Evolutionary conservation across 768 basidiomycete species (phyloP), one percentile per base, ranked within the genome.

Genomic region (Tricholoma furcatifolium): DNA sequence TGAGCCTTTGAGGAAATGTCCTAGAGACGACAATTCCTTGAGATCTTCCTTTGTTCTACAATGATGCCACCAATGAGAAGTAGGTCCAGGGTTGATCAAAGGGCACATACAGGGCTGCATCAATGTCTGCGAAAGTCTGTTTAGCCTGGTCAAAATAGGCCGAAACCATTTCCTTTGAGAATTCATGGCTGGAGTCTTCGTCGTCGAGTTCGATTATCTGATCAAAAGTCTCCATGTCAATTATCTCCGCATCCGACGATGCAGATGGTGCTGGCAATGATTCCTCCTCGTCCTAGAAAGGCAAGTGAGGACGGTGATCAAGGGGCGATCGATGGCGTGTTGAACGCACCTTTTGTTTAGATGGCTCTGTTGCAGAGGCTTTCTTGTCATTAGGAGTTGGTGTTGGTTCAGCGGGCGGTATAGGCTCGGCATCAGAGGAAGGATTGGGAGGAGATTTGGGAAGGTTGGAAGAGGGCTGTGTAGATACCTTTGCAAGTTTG

Each of bases 1-100:
- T 2, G 95, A 98, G 43, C 96, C 96, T 70, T 98, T 99, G 65
- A 98, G 84, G 72, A 91, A 99, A 71, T 99, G 96, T 0, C 95
- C 97, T 9, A 88, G 77, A 15, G 74, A 70, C 2, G 90, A 87
- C 15, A 99, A 81, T 50, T 79, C 66, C 9, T 62, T 59, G 9
- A 96, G 80, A 59, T 94, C 79, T 56, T 84, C 79, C 20, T 62
- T 67, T 35, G 62, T 61, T 56, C 90, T 92, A 67, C 44, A 17
- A 50, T 52, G 15, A 50, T 27, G 50, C 8, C 11, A 30, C 12
- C n/a, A n/a, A 30, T 56, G 2, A 43, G 11, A 7, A 27, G 27
- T 21, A n/a, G 43, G 8, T 41, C 20, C 35, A 32, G 30, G 3
- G 35, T 46, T 43, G 14, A 39, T 50, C 44, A 47, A 15, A 34